phyloP scores from a whole-genome alignment of 352 stramenopile species.

The Aphanomyces euteiches region DNA sequence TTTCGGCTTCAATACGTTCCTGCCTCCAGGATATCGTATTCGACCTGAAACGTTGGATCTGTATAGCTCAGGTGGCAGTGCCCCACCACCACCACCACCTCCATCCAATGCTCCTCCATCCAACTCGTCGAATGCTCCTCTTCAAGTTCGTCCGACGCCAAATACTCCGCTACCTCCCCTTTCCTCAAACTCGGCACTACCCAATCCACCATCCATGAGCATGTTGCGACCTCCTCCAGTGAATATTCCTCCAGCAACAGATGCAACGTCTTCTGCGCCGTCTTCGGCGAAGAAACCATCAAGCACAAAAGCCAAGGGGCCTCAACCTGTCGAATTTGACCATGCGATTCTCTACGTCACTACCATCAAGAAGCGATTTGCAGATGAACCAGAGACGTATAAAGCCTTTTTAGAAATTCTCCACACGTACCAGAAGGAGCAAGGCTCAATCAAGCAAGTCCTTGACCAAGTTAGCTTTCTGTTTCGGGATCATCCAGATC shows the following conservation, averaged over 20 bases:
- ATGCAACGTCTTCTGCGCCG: conserved; percentile 34
- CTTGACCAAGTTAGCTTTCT: conserved; percentile 97
- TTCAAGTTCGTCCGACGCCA: not conserved
- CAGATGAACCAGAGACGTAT: conserved; percentile 96
- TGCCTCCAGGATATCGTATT: conserved; percentile 92
- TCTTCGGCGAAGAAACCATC: conserved; percentile 29
- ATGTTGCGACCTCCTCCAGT: conserved; percentile 11
- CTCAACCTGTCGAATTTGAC: conserved; percentile 97
- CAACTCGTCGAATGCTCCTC: not conserved
- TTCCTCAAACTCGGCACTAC: not conserved
- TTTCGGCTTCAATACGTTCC: conserved; percentile 99
- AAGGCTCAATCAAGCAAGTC: conserved; percentile 96
- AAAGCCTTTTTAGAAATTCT: conserved; percentile 99
- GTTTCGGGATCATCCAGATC: conserved; percentile 98
- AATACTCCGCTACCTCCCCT: conserved; percentile 4
- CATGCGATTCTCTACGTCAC: conserved; percentile 99
- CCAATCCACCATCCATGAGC: not conserved
- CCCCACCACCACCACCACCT: conserved; percentile 8
- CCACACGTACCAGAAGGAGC: conserved; percentile 99
- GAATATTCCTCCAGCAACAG: not conserved
- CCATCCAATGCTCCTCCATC: conserved; percentile 9
- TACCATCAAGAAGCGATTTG: conserved; percentile 99
- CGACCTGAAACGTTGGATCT: conserved; percentile 46
- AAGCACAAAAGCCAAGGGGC: conserved; percentile 34
- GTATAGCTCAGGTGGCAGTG: conserved; percentile 11